Evolutionary conservation across 306 rosid species (phyloP).

Genomic region (Oemleria cerasiformis): DNA sequence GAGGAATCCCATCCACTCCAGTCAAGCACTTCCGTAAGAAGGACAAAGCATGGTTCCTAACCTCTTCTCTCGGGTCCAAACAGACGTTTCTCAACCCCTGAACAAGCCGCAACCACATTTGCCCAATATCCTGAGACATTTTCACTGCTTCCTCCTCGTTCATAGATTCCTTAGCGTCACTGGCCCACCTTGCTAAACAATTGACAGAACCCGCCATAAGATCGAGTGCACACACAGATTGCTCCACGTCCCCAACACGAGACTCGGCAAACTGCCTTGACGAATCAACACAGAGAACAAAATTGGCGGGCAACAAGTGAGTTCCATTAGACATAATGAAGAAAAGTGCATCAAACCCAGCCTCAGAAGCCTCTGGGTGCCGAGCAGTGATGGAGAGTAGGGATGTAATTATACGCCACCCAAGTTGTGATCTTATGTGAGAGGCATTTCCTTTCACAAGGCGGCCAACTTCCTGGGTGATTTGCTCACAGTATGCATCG

Average conservation of each 20-base stretch:
- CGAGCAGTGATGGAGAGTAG: constrained; percentile 82
- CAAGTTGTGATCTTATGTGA: constrained; percentile 86
- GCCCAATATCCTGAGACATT: constrained; percentile 78
- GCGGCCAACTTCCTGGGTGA: constrained; percentile 88
- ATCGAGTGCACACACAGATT: constrained; percentile 84
- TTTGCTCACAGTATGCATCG: constrained; percentile 96
- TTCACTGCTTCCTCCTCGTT: constrained; percentile 66
- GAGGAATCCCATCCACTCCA: constrained; percentile 65
- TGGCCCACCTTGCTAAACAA: constrained; percentile 71
- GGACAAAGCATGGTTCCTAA: constrained; percentile 78
- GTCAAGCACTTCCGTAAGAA: constrained; percentile 80
- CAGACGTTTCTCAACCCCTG: constrained; percentile 92
- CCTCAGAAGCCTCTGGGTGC: constrained; percentile 93
- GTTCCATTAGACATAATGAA: constrained; percentile 86
- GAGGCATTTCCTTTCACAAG: constrained; percentile 96
- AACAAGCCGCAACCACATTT: constrained; percentile 92
- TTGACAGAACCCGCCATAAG: constrained; percentile 81
- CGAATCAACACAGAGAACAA: constrained; percentile 70
- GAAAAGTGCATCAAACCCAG: constrained; percentile 86
- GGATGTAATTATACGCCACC: constrained; percentile 90
- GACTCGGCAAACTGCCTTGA: constrained; percentile 97
- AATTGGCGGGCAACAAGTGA: constrained; percentile 84
- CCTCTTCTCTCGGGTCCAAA: constrained; percentile 96
- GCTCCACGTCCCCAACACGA: constrained; percentile 85
- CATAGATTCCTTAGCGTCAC: constrained; percentile 62